Conservation (phyloP, 441 rosid species). For the Pelargonium cotyledonis region DNA sequence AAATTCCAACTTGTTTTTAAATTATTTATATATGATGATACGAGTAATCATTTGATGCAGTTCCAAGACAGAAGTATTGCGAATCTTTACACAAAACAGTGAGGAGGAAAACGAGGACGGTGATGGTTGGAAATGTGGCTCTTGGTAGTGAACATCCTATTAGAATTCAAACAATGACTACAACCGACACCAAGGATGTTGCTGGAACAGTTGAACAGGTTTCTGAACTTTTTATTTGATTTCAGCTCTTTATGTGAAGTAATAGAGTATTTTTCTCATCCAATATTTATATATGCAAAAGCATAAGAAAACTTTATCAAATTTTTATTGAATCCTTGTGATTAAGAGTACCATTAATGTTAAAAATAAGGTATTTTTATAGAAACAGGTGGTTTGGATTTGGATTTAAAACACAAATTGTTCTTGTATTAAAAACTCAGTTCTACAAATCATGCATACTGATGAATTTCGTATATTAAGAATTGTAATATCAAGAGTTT, state of each 20-base stretch:
- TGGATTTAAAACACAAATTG: background rate
- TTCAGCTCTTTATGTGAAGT: background rate
- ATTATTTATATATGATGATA: too few relatives aligned
- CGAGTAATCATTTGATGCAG: slow-evolving; percentile 22
- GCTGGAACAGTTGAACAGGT: slow-evolving; percentile 93
- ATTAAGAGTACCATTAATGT: background rate
- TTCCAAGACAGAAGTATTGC: slow-evolving; percentile 90
- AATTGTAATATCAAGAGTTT: too few relatives aligned
- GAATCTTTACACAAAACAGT: slow-evolving; percentile 79
- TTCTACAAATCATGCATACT: too few relatives aligned
- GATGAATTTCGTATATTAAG: background rate
- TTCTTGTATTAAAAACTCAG: too few relatives aligned
- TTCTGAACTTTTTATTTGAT: slow-evolving; percentile 4
- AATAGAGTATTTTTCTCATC: background rate
- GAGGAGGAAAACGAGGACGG: slow-evolving; percentile 85
- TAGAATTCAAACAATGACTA: slow-evolving; percentile 94
- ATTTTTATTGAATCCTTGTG: background rate
- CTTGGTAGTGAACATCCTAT: slow-evolving; percentile 93
- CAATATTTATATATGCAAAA: background rate
- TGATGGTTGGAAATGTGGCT: slow-evolving; percentile 87
- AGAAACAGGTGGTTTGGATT: background rate
- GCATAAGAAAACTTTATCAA: background rate
- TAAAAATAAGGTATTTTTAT: background rate
- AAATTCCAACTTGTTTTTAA: too few relatives aligned
- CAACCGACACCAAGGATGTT: slow-evolving; percentile 77